Evolutionary conservation across 345 rosid species (phyloP).

Genomic region (Arabidopsis arenosa): DNA sequence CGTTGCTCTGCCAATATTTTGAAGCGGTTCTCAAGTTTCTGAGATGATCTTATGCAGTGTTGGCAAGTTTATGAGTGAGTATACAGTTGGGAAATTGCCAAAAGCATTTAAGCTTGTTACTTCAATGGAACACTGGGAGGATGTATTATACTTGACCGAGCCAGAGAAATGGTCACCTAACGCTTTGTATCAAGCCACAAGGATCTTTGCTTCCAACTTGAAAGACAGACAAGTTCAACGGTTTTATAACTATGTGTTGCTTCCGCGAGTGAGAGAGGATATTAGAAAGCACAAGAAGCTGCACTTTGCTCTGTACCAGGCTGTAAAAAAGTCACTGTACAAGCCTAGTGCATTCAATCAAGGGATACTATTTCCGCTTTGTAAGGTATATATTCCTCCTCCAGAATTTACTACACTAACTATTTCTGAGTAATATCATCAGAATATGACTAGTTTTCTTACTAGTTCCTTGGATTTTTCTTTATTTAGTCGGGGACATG

Average conservation of each 20-base stretch:
- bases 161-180: slow-evolving; percentile 98
- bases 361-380: slow-evolving; percentile 87
- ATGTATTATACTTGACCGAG: slow-evolving; percentile 80
- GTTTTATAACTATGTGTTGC: slow-evolving; percentile 78
- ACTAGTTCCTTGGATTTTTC: neutral
- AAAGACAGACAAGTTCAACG: slow-evolving; percentile 68
- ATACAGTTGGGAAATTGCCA: slow-evolving; percentile 86
- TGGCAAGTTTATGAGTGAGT: slow-evolving; percentile 74
- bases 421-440: neutral
- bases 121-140: slow-evolving; percentile 82
- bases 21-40: slow-evolving; percentile 15
- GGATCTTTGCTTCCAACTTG: slow-evolving; percentile 84
- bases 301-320: slow-evolving; percentile 85
- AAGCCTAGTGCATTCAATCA: slow-evolving; percentile 95
- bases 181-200: slow-evolving; percentile 90
- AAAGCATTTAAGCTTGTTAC: slow-evolving; percentile 84
- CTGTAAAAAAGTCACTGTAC: slow-evolving; percentile 77
- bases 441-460: slow-evolving; percentile 12
- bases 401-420: neutral
- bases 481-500: slow-evolving; percentile 86
- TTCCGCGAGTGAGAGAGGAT: slow-evolving; percentile 93
- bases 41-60: slow-evolving; percentile 54
- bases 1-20: neutral
- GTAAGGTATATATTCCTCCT: slow-evolving; percentile 61
- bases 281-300: slow-evolving; percentile 77